Base-by-base conservation (phyloP, 2,329 filamentous ascomycete genomes). In the Magnaporthiopsis incrustans region DNA sequence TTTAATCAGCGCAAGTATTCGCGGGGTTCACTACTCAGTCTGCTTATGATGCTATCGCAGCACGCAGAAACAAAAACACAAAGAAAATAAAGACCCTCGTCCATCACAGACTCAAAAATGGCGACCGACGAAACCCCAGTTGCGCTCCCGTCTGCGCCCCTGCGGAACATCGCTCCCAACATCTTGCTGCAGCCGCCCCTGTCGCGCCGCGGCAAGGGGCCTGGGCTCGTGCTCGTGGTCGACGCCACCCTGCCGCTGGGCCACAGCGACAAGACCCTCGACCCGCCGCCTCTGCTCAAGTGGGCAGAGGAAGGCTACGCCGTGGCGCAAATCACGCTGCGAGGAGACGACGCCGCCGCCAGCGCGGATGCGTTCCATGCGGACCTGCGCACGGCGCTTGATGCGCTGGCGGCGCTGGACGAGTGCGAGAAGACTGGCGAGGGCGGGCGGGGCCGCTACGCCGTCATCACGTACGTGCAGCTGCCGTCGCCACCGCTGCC, bases 301-400 rank as follows among this genome's bases (percentile, higher is more conserved):
- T 90, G 88, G 88, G 87, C 87, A 0, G 88, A 91, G 70, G 88
- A 91, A 71, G 86, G 88, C 0, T 90, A 84, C 67, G 77, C 82
- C 0, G 85, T 90, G 3, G 84, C 77, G 0, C 81, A 88, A 71
- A 71, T 89, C 0, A 53, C 44, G 44, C 70, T 74, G 2, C 69
- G 76, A 10, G 50, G 22, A 22, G 60, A 26, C 15, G 11, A 67
- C 12, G 26, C 14, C 38, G 14, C n/a, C 2, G 65, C 72, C 6
- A 73, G 44, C 44, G 2, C 44, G 4, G 44, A 53, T 8, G 44
- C 18, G 44, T 53, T 53, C 44, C 44, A n/a, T 61, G 64, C 93
- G 22, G 62, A 67, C 22, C 60, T 73, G 0, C 30, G 44, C 6
- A 63, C 67, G 25, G 70, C 69, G 0, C 59, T 75, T 27, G 64